Conservation (phyloP, 139 green algal genomes). For the Chlamydomonas applanata region DNA sequence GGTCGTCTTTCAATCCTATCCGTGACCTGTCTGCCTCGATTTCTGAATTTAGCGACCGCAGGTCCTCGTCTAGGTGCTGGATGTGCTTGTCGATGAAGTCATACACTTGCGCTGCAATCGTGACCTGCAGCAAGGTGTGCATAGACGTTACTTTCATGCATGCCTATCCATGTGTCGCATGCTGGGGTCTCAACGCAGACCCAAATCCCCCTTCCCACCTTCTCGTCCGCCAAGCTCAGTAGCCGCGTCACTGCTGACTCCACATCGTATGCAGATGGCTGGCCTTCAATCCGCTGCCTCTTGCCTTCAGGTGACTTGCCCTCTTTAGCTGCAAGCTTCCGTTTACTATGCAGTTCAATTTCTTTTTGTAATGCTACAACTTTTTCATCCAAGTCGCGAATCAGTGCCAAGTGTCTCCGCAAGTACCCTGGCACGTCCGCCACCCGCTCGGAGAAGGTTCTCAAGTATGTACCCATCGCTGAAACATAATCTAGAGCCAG, state of each 20-base stretch:
- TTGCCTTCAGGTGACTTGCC: background rate
- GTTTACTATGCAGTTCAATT: conserved; percentile 21
- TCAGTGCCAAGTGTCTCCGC: conserved; percentile 22
- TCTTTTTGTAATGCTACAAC: conserved; percentile 20
- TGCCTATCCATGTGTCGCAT: too few species aligned
- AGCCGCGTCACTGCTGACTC: conserved; percentile 15
- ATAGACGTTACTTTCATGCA: too few species aligned
- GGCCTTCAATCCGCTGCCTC: background rate
- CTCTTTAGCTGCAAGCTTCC: background rate
- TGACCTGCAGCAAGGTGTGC: conserved; percentile 27
- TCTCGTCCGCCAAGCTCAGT: conserved; percentile 23
- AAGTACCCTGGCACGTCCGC: conserved; percentile 20
- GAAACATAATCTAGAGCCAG: too few species aligned
- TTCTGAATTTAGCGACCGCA: conserved; percentile 62
- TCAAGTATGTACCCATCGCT: too few species aligned
- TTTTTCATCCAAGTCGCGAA: conserved; percentile 32
- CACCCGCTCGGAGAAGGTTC: conserved; percentile 4
- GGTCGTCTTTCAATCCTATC: conserved; percentile 49
- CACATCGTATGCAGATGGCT: conserved; percentile 9
- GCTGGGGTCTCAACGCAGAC: too few species aligned
- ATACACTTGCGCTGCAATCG: conserved; percentile 73
- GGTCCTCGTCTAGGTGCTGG: conserved; percentile 57
- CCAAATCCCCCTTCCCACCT: too few species aligned
- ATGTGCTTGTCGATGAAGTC: conserved; percentile 84
- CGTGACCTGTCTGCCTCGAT: conserved; percentile 54